phyloP scores from a whole-genome alignment of 306 rosid species.

The Lotus japonicus region DNA sequence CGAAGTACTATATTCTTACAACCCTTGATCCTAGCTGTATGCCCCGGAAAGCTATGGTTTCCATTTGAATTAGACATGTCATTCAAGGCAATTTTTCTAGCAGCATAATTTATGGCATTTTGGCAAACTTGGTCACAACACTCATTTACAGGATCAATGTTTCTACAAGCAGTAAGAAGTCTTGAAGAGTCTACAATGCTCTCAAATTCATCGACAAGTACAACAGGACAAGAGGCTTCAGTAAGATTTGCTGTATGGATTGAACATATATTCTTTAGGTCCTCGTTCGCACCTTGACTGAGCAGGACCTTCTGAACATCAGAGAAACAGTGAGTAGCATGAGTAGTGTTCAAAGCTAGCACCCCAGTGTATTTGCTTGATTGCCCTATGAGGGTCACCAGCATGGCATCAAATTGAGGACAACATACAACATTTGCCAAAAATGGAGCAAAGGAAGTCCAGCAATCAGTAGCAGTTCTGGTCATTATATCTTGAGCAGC shows the following conservation, averaged over 20 bases:
- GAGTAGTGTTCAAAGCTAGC: constrained; percentile 48
- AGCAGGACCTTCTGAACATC: constrained; percentile 48
- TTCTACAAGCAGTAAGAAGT: constrained; percentile 56
- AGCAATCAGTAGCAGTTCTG: constrained; percentile 54
- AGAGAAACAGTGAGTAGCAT: constrained; percentile 56
- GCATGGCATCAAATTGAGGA: constrained; percentile 56
- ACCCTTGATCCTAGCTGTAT: constrained; percentile 36
- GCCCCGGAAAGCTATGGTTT: constrained; percentile 12
- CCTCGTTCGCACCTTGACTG: constrained; percentile 53
- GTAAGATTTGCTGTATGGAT: constrained; percentile 46
- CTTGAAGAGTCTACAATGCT: constrained; percentile 45
- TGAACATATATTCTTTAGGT: constrained; percentile 42
- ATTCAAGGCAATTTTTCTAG: constrained; percentile 42
- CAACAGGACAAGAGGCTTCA: constrained; percentile 49
- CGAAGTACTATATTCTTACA: constrained; percentile 51
- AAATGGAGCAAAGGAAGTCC: constrained; percentile 62
- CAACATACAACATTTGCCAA: constrained; percentile 67
- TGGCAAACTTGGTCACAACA: constrained; percentile 65
- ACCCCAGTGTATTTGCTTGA: constrained; percentile 52
- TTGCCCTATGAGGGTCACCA: constrained; percentile 48
- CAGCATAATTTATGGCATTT: constrained; percentile 46
- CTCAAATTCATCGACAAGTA: constrained; percentile 43
- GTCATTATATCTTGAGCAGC: constrained; percentile 32
- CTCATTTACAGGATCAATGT: constrained; percentile 51
- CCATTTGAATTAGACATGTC: constrained; percentile 33